A percentile compares a stretch with the other conserved stretches of the same genome.
phyloP scores from a whole-genome alignment of 257 asterid genomes.

The Salvia miltiorrhiza region DNA sequence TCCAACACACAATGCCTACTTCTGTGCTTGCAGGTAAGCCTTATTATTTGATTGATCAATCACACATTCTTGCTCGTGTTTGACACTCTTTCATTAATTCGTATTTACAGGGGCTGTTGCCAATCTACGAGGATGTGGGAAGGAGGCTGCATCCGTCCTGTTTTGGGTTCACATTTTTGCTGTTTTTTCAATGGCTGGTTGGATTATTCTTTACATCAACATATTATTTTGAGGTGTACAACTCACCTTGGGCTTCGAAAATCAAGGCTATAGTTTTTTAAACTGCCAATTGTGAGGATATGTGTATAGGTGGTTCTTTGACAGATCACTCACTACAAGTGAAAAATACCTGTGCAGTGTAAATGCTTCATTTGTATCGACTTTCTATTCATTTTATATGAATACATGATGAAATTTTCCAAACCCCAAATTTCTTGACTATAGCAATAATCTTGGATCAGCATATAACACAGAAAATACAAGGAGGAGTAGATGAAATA shows the following conservation, averaged over 20 bases:
- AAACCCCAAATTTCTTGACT: not conserved
- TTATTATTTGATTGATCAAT: not conserved
- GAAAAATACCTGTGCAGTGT: not conserved
- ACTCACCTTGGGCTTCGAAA: not conserved
- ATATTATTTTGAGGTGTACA: slow-evolving; percentile 53
- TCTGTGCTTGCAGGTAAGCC: slow-evolving; percentile 85
- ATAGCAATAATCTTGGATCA: not conserved
- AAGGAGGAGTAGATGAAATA: not conserved
- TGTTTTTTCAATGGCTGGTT: slow-evolving; percentile 91
- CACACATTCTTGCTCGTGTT: not conserved
- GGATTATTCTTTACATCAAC: slow-evolving; percentile 88
- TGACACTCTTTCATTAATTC: not conserved
- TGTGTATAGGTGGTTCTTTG: not conserved
- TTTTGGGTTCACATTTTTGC: slow-evolving; percentile 99
- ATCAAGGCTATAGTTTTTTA: not conserved
- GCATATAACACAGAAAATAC: not conserved
- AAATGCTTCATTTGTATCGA: not conserved
- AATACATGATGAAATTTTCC: not conserved
- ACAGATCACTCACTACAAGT: not conserved
- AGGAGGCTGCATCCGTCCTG: slow-evolving; percentile 87
- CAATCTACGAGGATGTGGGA: slow-evolving; percentile 93
- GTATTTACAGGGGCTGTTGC: slow-evolving; percentile 85
- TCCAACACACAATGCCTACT: slow-evolving; percentile 98
- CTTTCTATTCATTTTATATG: not conserved
- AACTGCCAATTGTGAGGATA: not conserved